Conservation (phyloP, 306 rosid species). For the Dicorynia guianensis region DNA sequence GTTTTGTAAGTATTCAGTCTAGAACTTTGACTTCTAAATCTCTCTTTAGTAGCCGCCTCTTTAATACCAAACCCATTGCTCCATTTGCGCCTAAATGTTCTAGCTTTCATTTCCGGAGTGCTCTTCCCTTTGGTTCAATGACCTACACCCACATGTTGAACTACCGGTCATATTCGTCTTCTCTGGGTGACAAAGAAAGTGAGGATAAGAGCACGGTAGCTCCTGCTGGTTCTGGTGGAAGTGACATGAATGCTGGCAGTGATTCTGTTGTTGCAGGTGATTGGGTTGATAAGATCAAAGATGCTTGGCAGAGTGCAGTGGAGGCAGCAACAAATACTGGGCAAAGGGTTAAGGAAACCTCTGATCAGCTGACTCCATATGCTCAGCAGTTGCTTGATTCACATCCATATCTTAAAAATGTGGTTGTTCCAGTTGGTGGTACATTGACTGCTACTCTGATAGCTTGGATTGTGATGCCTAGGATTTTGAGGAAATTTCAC, state of each 20-base stretch:
- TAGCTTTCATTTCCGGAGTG: slow-evolving; percentile 29
- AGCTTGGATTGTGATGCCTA: slow-evolving; percentile 93
- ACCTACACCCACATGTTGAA: slow-evolving; percentile 37
- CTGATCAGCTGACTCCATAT: slow-evolving; percentile 67
- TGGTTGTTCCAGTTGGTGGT: slow-evolving; percentile 67
- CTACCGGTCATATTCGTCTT: slow-evolving; percentile 52
- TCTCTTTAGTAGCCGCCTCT: slow-evolving; percentile 15
- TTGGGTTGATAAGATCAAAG: slow-evolving; percentile 63
- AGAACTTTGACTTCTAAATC: slow-evolving; percentile 37
- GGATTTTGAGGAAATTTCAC: slow-evolving; percentile 77
- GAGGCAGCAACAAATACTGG: slow-evolving; percentile 63
- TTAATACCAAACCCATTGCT: slow-evolving; percentile 38
- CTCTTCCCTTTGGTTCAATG: slow-evolving; percentile 45
- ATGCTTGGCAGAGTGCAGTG: slow-evolving; percentile 63
- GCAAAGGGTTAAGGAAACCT: slow-evolving; percentile 72
- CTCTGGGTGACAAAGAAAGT: slow-evolving; percentile 55
- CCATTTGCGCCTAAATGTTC: slow-evolving; percentile 44
- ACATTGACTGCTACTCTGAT: slow-evolving; percentile 69
- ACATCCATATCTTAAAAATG: slow-evolving; percentile 70
- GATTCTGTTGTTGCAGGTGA: slow-evolving; percentile 53
- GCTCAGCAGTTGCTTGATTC: slow-evolving; percentile 69
- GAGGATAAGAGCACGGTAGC: slow-evolving; percentile 50
- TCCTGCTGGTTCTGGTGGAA: slow-evolving; percentile 56
- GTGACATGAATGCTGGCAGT: slow-evolving; percentile 48
- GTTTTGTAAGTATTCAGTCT: slow-evolving; percentile 28